Conservation (phyloP, 192 early-diverging fungal species). For the Backusella macrospora region DNA sequence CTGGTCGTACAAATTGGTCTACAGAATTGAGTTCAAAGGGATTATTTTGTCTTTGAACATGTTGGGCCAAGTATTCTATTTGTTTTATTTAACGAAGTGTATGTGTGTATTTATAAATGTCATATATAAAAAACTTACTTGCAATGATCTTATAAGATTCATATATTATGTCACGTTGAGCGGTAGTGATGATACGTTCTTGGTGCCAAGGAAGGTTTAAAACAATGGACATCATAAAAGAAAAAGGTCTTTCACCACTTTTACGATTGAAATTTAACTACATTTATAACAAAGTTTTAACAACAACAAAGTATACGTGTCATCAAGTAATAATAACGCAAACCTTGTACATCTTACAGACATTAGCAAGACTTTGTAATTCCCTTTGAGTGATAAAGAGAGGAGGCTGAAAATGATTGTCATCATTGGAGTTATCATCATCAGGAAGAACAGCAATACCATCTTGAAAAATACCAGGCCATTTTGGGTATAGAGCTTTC, state of each 20-base stretch:
- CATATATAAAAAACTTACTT: not conserved
- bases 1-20: not conserved
- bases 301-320: not conserved
- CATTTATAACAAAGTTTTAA: not conserved
- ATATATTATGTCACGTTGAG: not conserved
- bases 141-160: conserved; percentile 1
- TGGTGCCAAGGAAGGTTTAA: conserved; percentile 4
- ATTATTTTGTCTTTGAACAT: not conserved
- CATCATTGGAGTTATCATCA: not conserved
- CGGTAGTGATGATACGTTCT: not conserved
- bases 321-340: not conserved
- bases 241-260: conserved; percentile 11
- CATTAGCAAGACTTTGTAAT: not conserved
- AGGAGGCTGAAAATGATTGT: not conserved
- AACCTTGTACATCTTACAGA: conserved; percentile 12
- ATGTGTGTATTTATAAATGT: not conserved
- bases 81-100: not conserved
- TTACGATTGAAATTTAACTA: conserved; percentile 10
- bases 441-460: not conserved
- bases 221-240: not conserved
- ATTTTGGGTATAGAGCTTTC: not conserved
- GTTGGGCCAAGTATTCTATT: not conserved
- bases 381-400: conserved; percentile 6
- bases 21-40: not conserved
- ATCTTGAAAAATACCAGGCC: not conserved